Percentiles rank a stretch among this genome's conserved stretches.
Evolutionary conservation across 257 asterid species (phyloP).

Genomic region (Petunia secreta): DNA sequence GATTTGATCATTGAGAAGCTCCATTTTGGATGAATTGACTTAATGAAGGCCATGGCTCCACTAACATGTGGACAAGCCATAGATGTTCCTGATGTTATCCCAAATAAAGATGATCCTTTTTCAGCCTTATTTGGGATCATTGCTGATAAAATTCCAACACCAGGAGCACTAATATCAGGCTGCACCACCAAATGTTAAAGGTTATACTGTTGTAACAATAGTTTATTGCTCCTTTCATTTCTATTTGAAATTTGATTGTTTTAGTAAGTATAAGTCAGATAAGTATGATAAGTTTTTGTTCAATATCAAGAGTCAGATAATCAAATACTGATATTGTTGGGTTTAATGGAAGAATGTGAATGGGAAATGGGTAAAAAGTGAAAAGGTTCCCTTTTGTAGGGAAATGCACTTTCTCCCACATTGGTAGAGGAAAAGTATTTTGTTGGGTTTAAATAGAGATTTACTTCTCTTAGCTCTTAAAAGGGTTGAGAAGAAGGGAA

Average conservation of each 20-base stretch:
- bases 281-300: not conserved
- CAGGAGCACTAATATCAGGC: constrained; percentile 84
- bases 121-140: constrained; percentile 45
- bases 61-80: constrained; percentile 91
- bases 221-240: not conserved
- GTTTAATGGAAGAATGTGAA: too few relatives aligned
- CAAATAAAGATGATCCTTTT: constrained; percentile 44
- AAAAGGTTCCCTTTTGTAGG: too few relatives aligned
- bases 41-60: constrained; percentile 69
- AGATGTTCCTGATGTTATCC: constrained; percentile 74
- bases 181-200: constrained; percentile 28
- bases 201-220: not conserved
- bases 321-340: too few relatives aligned
- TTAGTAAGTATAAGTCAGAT: not conserved
- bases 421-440: too few relatives aligned
- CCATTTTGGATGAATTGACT: constrained; percentile 64
- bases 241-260: too few relatives aligned
- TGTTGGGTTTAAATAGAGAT: too few relatives aligned
- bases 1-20: constrained; percentile 66
- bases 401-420: too few relatives aligned
- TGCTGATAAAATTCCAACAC: constrained; percentile 76
- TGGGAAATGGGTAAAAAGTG: too few relatives aligned
- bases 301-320: too few relatives aligned
- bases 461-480: too few relatives aligned
- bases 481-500: too few relatives aligned